phyloP scores from a whole-genome alignment of 78 protist species.

The Dictyostelium brefeldianum region DNA sequence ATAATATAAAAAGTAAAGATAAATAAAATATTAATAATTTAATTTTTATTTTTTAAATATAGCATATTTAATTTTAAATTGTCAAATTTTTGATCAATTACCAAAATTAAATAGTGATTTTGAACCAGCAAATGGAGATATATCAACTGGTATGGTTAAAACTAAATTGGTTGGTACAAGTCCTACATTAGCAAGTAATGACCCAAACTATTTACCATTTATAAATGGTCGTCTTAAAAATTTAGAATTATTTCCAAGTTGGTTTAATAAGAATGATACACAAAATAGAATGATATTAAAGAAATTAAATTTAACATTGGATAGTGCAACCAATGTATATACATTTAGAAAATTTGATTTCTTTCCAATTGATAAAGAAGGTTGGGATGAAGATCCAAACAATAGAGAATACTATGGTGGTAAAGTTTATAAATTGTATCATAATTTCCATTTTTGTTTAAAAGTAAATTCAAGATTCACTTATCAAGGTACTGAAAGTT shows the following conservation, averaged over 20 bases:
- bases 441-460: constrained; percentile 53
- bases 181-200: not conserved
- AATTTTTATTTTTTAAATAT: not conserved
- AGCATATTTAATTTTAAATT: not conserved
- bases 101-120: constrained; percentile 59
- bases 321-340: not conserved
- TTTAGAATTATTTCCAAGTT: not conserved
- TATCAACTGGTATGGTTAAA: constrained; percentile 25
- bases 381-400: constrained; percentile 39
- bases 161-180: not conserved
- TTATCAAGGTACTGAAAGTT: constrained; percentile 30
- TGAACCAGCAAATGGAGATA: constrained; percentile 34
- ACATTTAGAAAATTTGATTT: constrained; percentile 7
- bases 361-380: constrained; percentile 73
- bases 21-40: not conserved
- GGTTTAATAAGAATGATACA: not conserved
- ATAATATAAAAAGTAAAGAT: not conserved
- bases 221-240: not conserved
- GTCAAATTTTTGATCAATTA: constrained; percentile 54
- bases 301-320: constrained; percentile 7
- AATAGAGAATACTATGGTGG: constrained; percentile 19
- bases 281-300: not conserved
- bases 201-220: not conserved
- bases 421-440: not conserved
- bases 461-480: constrained; percentile 35